phyloP scores from a whole-genome alignment of 176 grass and related monocot genomes.

The Carex pumila region DNA sequence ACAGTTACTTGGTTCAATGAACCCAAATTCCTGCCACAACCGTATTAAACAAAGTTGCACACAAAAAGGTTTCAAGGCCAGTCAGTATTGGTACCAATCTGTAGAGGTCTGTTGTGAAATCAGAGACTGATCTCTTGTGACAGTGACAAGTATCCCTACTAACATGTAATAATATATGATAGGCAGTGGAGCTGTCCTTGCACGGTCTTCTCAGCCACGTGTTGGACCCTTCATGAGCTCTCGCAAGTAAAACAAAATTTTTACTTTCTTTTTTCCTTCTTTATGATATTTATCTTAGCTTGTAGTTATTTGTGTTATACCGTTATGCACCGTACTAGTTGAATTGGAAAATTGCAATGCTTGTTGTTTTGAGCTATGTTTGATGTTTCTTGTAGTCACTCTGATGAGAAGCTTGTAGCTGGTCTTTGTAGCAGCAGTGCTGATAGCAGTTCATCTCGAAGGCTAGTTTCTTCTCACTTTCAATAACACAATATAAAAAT shows the following conservation, averaged over 20 bases:
- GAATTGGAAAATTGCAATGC: not conserved
- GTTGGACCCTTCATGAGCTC: constrained; percentile 92
- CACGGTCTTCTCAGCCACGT: constrained; percentile 92
- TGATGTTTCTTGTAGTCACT: constrained; percentile 49
- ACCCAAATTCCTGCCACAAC: not conserved
- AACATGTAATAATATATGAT: not conserved
- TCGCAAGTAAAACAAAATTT: constrained; percentile 56
- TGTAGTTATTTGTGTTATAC: not conserved
- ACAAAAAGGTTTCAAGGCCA: not conserved
- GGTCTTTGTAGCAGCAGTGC: constrained; percentile 48
- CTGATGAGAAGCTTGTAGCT: constrained; percentile 91
- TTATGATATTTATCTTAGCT: not conserved
- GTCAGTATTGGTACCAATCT: not conserved
- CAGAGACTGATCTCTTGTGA: not conserved
- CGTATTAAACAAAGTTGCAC: not conserved
- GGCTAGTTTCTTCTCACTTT: constrained; percentile 27
- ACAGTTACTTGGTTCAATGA: not conserved
- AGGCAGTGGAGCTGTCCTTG: constrained; percentile 94
- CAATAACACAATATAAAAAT: not conserved
- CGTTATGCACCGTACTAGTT: not conserved
- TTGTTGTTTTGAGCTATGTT: constrained; percentile 13
- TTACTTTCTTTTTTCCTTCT: constrained; percentile 27
- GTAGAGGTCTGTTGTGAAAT: not conserved
- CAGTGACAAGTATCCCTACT: not conserved
- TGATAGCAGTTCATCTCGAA: constrained; percentile 32